Evolutionary conservation across 2,329 filamentous ascomycete genomes (phyloP), one percentile per base, ranked within the genome.

Genomic region (Fusarium sp.): DNA sequence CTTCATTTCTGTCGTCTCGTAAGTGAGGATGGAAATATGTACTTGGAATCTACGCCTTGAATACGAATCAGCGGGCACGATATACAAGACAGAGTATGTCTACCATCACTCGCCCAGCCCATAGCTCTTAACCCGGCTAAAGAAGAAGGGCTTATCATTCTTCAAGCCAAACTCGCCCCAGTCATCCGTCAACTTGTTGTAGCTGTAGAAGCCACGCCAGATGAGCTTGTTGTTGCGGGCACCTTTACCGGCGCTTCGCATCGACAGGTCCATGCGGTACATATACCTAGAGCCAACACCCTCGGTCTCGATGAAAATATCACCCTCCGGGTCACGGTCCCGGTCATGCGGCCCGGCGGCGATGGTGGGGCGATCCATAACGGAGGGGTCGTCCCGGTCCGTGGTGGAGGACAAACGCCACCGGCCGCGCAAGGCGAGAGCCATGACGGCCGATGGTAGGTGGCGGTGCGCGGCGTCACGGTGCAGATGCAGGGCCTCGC

Each of bases 151-250:
- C 81, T 91, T 92, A 66, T 91, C 87, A 74, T 92, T 89, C 80
- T 87, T 89, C 42, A 91, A 82, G 16, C 83, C 82, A 82, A 98
- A 98, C 83, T 94, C 93, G 5, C 88, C 94, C 93, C 94, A 96
- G 82, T 98, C 95, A 80, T 97, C 95, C 9, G 94, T 97, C 78
- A 97, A 82, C 76, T 90, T 89, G 80, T 98, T 97, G 80, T 97
- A 96, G 84, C 92, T 96, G 90, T 94, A 97, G 80, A 95, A 98
- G 1, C 93, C 93, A 77, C 93, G 93, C 96, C 96, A 99, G 1
- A 87, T 85, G 60, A 99, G 84, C 83, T 97, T 98, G 71, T 96
- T 98, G 79, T 97, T 98, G 80, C 91, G 90, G 0, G 91, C 86
- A 0, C 87, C 88, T 72, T 87, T 89, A 14, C 90, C 88, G 0